Percentiles rank a stretch among this genome's conserved stretches.
These are phyloP conservation scores for Daldinia caldariorum DNA, from an alignment of 495 filamentous ascomycete genomes.

Conservation along the genomic window DNA sequence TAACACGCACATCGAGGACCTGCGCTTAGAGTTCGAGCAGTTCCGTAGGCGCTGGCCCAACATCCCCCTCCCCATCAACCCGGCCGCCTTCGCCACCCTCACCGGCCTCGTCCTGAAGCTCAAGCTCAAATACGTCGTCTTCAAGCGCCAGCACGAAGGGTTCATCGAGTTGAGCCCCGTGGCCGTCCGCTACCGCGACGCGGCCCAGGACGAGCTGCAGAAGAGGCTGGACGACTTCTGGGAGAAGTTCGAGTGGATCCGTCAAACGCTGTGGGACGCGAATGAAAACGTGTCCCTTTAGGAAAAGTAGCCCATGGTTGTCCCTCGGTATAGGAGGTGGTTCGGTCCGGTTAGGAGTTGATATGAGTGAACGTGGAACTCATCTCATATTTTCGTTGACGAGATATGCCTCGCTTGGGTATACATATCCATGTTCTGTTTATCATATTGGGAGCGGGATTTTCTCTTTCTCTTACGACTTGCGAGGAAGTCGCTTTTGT, in stretches of 20 bases:
- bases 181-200: neutral
- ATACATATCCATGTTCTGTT: neutral
- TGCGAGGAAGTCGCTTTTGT: neutral
- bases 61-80: neutral
- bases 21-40: neutral
- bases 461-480: neutral
- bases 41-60: neutral
- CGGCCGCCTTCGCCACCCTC: neutral
- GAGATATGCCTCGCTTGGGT: neutral
- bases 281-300: neutral
- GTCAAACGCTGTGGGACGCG: neutral
- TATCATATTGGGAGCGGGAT: neutral
- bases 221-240: constrained; percentile 5
- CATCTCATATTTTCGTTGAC: neutral
- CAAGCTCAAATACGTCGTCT: neutral
- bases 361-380: neutral
- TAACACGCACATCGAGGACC: neutral
- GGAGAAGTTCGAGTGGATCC: neutral
- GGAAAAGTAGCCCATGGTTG: neutral
- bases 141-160: constrained; percentile 24
- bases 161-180: constrained; percentile 20
- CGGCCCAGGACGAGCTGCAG: neutral
- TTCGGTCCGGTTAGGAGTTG: neutral
- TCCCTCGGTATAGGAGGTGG: neutral
- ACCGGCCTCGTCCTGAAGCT: neutral